Evolutionary conservation across 129 eudicot genomes (phyloP).

Genomic region (Chrysanthemum lavandulifolium): DNA sequence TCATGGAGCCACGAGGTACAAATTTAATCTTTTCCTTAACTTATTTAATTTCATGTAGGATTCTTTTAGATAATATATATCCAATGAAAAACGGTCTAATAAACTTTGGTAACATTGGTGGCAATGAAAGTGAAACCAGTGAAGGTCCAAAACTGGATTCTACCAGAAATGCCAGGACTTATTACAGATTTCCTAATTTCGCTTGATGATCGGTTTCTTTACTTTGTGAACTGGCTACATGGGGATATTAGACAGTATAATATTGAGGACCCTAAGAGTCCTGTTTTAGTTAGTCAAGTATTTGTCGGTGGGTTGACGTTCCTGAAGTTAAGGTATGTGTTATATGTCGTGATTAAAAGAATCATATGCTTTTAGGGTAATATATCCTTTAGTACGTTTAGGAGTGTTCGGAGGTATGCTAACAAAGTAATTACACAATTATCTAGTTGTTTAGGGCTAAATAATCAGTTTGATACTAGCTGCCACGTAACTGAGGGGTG

Average conservation of each 20-base stretch:
- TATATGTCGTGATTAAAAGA: not conserved
- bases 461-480: too few species aligned
- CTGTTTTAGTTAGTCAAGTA: slow-evolving; percentile 69
- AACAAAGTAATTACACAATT: too few species aligned
- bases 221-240: slow-evolving; percentile 94
- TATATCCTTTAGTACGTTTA: too few species aligned
- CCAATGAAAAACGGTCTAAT: slow-evolving; percentile 18
- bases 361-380: not conserved
- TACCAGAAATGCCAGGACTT: slow-evolving; percentile 96
- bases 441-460: too few species aligned
- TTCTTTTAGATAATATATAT: too few species aligned
- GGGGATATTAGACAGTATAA: slow-evolving; percentile 93
- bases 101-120: slow-evolving; percentile 49
- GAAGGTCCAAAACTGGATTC: slow-evolving; percentile 92
- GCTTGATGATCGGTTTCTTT: slow-evolving; percentile 88
- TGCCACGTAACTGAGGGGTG: too few species aligned
- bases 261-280: slow-evolving; percentile 75
- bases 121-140: slow-evolving; percentile 65
- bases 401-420: too few species aligned
- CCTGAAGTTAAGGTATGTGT: slow-evolving; percentile 73
- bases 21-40: not conserved
- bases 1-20: slow-evolving; percentile 88
- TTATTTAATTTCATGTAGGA: not conserved
- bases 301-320: slow-evolving; percentile 87
- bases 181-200: slow-evolving; percentile 92